Evolutionary conservation across 257 asterid species (phyloP), one percentile per base, ranked within the genome.

Genomic region (Ocimum tenuiflorum): DNA sequence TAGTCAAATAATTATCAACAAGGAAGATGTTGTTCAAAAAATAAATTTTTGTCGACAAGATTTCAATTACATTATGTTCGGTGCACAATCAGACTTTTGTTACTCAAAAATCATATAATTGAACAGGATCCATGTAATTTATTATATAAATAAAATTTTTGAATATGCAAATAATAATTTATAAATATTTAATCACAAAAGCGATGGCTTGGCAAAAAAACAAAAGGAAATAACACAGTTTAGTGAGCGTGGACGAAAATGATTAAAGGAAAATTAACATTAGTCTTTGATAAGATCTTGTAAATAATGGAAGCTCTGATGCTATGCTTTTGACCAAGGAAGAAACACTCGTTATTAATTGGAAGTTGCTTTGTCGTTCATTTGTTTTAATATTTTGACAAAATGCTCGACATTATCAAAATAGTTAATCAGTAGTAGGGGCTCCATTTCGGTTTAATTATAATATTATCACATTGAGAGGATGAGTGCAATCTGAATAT

Each of bases 401-500:
- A 53, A 60, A 49, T 41, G 23, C 63, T 33, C 36, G 69, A 24
- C 38, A 67, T 19, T 51, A 41, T 42, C 7, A 57, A 50, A 39
- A 12, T 36, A 42, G 17, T 22, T 49, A 53, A 55, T 58, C 27
- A 14, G 5, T 1, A 4, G 31, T 1, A 59, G 17, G 33, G 68
- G 77, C 79, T 39, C 79, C 74, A 60, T 52, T 61, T 46, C 46
- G 15, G 49, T 73, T 58, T 22, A 63, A 52, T 46, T 45, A 6
- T 53, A 67, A 47, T 46, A 35, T 51, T 56, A 4, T 0, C 11
- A 24, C 59, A 60, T 60, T 20, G 20, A 38, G 13, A 14, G 42
- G 69, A 57, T 49, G 33, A n/a, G n/a, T 50, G 20, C 52, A 38
- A 73, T 50, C 27, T 68, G 63, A 33, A 43, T 65, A 24, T 35